phyloP scores from a whole-genome alignment of 768 basidiomycete species.

The Grammothele lineata region DNA sequence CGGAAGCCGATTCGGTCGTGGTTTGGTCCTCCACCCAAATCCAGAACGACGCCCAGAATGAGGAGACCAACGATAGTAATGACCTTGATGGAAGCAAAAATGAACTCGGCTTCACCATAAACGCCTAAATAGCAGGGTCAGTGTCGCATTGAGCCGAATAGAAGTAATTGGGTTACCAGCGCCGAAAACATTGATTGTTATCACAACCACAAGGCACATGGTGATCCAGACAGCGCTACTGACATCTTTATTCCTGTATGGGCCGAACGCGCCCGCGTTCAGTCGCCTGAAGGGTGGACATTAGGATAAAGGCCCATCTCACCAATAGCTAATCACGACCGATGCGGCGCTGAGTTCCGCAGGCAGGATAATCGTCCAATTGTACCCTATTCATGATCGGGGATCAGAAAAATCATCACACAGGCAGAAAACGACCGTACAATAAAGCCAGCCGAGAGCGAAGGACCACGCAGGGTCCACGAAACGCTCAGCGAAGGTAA shows the following conservation, averaged over 20 bases:
- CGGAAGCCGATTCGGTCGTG: constrained; percentile 49
- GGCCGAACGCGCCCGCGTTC: no score
- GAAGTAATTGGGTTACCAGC: no score
- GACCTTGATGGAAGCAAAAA: constrained; percentile 53
- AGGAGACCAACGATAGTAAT: constrained; percentile 41
- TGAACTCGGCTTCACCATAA: constrained; percentile 47
- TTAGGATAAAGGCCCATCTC: constrained; percentile 7
- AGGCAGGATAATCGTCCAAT: constrained; percentile 31
- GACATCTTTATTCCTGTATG: constrained; percentile 20
- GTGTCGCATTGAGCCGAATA: background rate
- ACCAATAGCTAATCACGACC: constrained; percentile 48
- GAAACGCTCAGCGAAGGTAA: constrained; percentile 44
- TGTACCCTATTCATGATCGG: constrained; percentile 24
- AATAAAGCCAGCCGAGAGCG: constrained; percentile 40
- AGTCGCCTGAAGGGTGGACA: no score
- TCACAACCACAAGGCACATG: constrained; percentile 46
- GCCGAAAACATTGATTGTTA: constrained; percentile 42
- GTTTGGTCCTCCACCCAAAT: constrained; percentile 53
- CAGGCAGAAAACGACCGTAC: constrained; percentile 10
- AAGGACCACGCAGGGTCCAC: constrained; percentile 43
- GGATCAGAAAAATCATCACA: background rate
- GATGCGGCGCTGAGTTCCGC: constrained; percentile 50
- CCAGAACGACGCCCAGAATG: constrained; percentile 47
- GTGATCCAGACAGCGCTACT: constrained; percentile 49
- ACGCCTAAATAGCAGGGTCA: constrained; percentile 31